phyloP scores from a whole-genome alignment of 2,329 filamentous ascomycete genomes.

The Hypoxylon sp. region DNA sequence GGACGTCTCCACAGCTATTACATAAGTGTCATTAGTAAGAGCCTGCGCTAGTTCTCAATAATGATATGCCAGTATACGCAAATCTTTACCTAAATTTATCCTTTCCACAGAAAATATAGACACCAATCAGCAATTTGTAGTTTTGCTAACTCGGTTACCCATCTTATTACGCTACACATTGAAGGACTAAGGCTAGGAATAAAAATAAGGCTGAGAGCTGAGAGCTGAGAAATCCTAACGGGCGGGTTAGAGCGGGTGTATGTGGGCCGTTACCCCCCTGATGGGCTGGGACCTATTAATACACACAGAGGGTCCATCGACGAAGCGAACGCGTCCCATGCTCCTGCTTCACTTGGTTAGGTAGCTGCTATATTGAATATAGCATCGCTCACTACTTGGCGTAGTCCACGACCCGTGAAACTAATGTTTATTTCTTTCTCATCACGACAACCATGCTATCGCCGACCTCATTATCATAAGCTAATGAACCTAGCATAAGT shows the following conservation, averaged over 20 bases:
- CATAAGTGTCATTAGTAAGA: constrained; percentile 14
- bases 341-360: constrained; percentile 31
- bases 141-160: background rate
- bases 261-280: constrained; percentile 28
- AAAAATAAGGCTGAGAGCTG: constrained; percentile 36
- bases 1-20: constrained; percentile 12
- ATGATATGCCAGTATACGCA: background rate
- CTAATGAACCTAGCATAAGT: background rate
- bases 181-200: background rate
- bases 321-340: background rate
- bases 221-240: constrained; percentile 41
- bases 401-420: background rate
- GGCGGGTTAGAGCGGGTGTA: constrained; percentile 29
- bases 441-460: background rate
- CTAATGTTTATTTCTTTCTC: background rate
- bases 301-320: constrained; percentile 6
- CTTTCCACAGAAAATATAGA: background rate
- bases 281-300: constrained; percentile 22
- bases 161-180: background rate
- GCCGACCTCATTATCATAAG: background rate
- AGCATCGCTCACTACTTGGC: background rate
- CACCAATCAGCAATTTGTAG: background rate
- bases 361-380: constrained; percentile 3
- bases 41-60: background rate
- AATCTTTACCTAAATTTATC: constrained; percentile 4